Evolutionary conservation across 106 monocot genomes (phyloP), one percentile per base, ranked within the genome.

Genomic region (Ottelia alismoides): DNA sequence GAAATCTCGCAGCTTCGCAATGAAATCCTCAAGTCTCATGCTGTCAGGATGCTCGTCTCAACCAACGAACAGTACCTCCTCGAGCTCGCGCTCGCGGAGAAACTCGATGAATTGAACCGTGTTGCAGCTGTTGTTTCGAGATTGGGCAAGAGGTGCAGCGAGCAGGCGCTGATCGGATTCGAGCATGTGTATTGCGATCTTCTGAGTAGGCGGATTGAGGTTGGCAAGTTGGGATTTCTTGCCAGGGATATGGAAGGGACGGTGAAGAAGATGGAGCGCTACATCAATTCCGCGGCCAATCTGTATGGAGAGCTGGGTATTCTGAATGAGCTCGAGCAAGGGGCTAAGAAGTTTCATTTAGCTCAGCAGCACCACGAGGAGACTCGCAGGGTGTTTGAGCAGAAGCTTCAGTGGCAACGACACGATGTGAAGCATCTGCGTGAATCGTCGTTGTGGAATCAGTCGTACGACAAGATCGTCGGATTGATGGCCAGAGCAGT

Each of bases 121-220:
- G 71, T 88, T n/a, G 94, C 94, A 46, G 57, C 88, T 46, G 68
- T 76, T 23, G 72, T 80, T 22, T 53, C 94, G n/a, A 77, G 88
- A 25, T 68, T 88, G 27, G 94, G 93, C 22, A 70, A 78, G 44
- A 74, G 81, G 40, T 94, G 94, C 81, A 44, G 68, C 22, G 73
- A 65, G 44, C 88, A 70, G 44, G 70, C 76, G 10, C 75, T 88
- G 60, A 49, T 71, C 27, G 94, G 83, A 11, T 94, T 94, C 64
- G 94, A 94, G 48, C 94, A 96, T 70, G 82, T 89, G 25, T 89
- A 88, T 53, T 51, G 81, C 52, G 88, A 89, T 52, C 71, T 85
- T 50, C 67, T 96, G 58, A 53, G 60, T n/a, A 70, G 70, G n/a
- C 69, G 69, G 46, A 56, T 70, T 19, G 56, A 69, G 47, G 56